Percentiles rank a stretch among this genome's conserved stretches.
Evolutionary conservation across 495 filamentous ascomycete species (phyloP).

Genomic region (Cairneyella variabilis): DNA sequence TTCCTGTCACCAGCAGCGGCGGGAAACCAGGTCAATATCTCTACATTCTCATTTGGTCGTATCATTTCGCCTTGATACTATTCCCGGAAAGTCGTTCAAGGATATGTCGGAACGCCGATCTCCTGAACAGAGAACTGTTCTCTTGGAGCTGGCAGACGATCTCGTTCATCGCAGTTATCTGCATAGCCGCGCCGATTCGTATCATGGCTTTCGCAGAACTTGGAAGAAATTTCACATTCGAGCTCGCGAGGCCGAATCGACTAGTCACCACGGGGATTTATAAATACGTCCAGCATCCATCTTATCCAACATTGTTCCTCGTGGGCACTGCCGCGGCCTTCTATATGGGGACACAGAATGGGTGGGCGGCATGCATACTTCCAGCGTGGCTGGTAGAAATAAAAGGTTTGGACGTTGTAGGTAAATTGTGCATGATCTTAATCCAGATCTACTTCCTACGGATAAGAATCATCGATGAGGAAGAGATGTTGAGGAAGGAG

Average conservation of each 20-base stretch:
- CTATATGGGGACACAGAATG: conserved; percentile 4
- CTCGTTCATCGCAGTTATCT: conserved; percentile 28
- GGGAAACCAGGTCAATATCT: neutral
- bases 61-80: conserved; percentile 30
- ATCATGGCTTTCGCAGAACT: conserved; percentile 34
- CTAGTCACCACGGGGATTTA: conserved; percentile 43
- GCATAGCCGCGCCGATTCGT: conserved; percentile 31
- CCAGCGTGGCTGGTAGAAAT: neutral
- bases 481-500: conserved; percentile 4
- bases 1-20: neutral
- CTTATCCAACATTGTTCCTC: conserved; percentile 35
- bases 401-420: neutral
- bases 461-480: conserved; percentile 3
- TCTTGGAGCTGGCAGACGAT: conserved; percentile 21
- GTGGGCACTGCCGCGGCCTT: neutral
- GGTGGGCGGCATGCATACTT: conserved; percentile 5
- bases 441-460: too few relatives aligned
- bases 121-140: conserved; percentile 31
- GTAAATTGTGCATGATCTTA: neutral
- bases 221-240: conserved; percentile 45
- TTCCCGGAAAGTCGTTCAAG: conserved; percentile 19
- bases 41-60: conserved; percentile 5
- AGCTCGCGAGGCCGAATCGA: conserved; percentile 37
- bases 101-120: conserved; percentile 26
- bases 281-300: conserved; percentile 43